phyloP scores from a whole-genome alignment of 164 flowering plant genomes.

The Echeveria elegans region DNA sequence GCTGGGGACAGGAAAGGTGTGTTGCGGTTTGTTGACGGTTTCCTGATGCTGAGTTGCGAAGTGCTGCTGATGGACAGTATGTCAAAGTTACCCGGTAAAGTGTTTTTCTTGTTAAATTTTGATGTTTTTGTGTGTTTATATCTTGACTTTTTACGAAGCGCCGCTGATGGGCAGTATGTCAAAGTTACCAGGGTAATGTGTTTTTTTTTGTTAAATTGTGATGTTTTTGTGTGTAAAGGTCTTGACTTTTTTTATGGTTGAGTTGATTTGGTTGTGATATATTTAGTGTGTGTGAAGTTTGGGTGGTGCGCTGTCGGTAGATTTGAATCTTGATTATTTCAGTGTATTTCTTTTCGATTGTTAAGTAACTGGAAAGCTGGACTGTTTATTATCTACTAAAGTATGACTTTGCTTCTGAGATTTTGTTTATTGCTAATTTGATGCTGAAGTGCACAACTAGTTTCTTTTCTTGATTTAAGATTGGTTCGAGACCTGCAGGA shows the following conservation, averaged over 20 bases:
- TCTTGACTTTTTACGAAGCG: constrained; percentile 89
- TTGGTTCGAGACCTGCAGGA: neutral
- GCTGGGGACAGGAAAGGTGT: constrained; percentile 47
- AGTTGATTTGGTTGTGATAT: too few relatives aligned
- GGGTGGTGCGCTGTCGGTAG: too few relatives aligned
- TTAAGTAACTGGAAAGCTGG: too few relatives aligned
- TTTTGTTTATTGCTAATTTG: neutral
- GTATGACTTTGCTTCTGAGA: too few relatives aligned
- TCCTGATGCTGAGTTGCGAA: constrained; percentile 63
- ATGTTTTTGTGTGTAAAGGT: neutral
- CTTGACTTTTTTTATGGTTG: neutral
- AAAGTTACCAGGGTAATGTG: constrained; percentile 95
- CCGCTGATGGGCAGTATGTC: constrained; percentile 79
- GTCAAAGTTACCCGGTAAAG: too few relatives aligned
- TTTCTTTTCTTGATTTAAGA: neutral
- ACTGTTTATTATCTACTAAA: too few relatives aligned
- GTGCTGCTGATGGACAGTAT: too few relatives aligned
- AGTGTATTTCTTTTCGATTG: too few relatives aligned
- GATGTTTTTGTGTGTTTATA: too few relatives aligned
- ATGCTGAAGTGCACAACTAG: neutral
- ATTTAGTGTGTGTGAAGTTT: too few relatives aligned
- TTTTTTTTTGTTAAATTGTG: neutral
- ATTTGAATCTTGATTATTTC: too few relatives aligned
- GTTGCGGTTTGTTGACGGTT: constrained; percentile 46
- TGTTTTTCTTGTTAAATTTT: too few relatives aligned